phyloP scores from a whole-genome alignment of 2,329 filamentous ascomycete species.

The Aspergillus viridinutans region DNA sequence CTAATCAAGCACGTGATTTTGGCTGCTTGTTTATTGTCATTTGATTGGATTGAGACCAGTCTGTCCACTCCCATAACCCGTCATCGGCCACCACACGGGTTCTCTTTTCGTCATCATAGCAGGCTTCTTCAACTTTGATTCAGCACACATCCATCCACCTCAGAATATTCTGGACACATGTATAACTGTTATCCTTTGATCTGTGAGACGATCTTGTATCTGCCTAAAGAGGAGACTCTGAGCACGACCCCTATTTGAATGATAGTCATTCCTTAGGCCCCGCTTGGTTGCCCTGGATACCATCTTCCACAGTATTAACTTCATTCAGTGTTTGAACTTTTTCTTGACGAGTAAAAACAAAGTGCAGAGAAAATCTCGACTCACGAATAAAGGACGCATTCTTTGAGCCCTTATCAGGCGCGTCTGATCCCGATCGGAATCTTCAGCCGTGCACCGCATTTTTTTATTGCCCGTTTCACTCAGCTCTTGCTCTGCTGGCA shows the following conservation, averaged over 20 bases:
- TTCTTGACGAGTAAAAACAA: constrained; percentile 16
- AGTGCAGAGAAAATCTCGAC: constrained; percentile 5
- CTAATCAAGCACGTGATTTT: neutral
- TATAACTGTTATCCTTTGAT: neutral
- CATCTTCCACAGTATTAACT: constrained; percentile 10
- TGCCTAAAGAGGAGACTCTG: neutral
- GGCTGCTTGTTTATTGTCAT: neutral
- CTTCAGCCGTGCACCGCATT: neutral
- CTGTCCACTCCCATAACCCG: neutral
- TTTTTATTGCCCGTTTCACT: neutral
- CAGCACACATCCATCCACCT: neutral
- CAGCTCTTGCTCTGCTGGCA: neutral
- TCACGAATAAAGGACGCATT: neutral
- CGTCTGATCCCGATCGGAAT: neutral
- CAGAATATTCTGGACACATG: neutral
- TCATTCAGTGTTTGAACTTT: constrained; percentile 1
- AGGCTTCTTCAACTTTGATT: neutral
- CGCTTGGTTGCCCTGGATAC: constrained; percentile 40
- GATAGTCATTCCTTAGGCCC: constrained; percentile 9
- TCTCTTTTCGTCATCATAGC: neutral
- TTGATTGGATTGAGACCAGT: neutral
- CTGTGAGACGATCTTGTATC: neutral
- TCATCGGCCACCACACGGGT: neutral
- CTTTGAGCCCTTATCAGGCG: neutral
- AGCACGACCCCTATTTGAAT: neutral